A percentile compares a stretch with the other conserved stretches of the same genome.
These are phyloP conservation scores for Lathyrus tuberosus DNA, from an alignment of 306 rosid species.

Conservation along the genomic window DNA sequence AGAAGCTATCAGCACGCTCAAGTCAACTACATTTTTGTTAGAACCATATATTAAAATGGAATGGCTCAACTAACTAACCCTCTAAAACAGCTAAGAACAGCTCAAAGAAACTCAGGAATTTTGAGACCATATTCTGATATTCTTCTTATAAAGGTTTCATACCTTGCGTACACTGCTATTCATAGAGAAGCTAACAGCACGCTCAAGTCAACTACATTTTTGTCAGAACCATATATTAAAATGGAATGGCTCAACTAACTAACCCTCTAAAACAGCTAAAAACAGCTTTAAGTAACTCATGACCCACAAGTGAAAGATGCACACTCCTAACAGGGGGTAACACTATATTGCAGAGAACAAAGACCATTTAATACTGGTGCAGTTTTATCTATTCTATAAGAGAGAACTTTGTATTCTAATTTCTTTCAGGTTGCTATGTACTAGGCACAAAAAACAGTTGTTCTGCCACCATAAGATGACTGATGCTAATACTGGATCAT, in stretches of 20 bases:
- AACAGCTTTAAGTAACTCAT: background rate
- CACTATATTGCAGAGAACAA: background rate
- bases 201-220: background rate
- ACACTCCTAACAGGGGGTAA: background rate
- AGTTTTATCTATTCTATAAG: background rate
- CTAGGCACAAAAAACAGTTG: background rate
- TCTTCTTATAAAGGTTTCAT: background rate
- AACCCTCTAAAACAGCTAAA: background rate
- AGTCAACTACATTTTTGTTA: background rate
- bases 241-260: background rate
- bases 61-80: background rate
- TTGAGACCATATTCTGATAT: background rate
- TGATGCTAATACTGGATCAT: background rate
- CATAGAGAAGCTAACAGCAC: background rate
- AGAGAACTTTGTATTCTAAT: background rate
- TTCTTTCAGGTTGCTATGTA: background rate
- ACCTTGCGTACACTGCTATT: background rate
- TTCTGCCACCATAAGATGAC: background rate
- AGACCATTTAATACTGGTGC: background rate
- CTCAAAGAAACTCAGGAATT: background rate
- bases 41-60: background rate
- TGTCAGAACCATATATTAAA: background rate
- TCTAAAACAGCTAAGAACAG: background rate
- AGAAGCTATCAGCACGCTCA: background rate
- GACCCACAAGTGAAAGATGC: background rate